phyloP scores from a whole-genome alignment of 2,329 filamentous ascomycete species.

The Clarireedia monteithiana region DNA sequence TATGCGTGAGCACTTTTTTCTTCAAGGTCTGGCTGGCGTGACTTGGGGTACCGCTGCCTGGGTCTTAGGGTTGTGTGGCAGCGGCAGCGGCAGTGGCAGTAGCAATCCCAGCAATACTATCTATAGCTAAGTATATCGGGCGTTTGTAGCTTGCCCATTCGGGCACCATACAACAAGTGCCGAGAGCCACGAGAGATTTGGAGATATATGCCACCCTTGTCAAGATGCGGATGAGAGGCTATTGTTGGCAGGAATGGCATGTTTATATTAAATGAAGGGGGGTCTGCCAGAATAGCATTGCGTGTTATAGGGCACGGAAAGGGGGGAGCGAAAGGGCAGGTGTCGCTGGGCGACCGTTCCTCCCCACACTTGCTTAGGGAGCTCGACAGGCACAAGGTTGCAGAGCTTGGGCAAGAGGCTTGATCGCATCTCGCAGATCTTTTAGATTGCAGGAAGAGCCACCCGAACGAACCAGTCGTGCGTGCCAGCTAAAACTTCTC shows the following conservation, averaged over 20 bases:
- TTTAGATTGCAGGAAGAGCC: background rate
- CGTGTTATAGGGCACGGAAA: too few relatives aligned
- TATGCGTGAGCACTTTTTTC: background rate
- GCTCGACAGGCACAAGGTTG: too few relatives aligned
- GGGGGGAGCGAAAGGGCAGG: too few relatives aligned
- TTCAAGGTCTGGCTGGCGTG: background rate
- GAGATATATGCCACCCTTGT: background rate
- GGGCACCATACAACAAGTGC: background rate
- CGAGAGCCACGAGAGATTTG: background rate
- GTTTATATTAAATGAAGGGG: slow-evolving; percentile 1
- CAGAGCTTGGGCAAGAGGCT: background rate
- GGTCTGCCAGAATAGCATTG: too few relatives aligned
- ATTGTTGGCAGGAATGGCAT: background rate
- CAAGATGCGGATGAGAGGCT: background rate
- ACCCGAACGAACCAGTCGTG: too few relatives aligned
- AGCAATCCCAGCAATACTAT: too few relatives aligned
- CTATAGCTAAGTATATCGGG: too few relatives aligned
- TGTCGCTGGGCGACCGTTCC: background rate
- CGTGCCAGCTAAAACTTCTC: too few relatives aligned
- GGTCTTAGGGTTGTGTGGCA: too few relatives aligned
- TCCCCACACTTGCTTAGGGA: background rate
- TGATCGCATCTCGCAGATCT: background rate
- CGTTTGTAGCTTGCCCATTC: too few relatives aligned
- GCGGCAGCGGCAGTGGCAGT: too few relatives aligned
- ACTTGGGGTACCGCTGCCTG: background rate